Evolutionary conservation across 768 basidiomycete species (phyloP).

Genomic region (Pisolithus tinctorius): DNA sequence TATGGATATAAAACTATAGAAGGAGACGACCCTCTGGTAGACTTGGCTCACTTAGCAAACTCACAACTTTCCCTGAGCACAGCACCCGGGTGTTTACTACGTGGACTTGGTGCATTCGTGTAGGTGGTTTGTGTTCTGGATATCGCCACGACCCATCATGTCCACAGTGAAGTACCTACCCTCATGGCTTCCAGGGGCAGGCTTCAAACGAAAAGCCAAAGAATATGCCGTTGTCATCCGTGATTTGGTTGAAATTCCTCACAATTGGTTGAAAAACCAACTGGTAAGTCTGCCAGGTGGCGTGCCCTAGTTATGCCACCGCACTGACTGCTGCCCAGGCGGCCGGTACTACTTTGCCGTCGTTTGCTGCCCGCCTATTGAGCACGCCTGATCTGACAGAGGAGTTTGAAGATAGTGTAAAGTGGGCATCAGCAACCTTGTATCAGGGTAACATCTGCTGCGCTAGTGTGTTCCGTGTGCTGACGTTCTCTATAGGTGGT

Average conservation of each 20-base stretch:
- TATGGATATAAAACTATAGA: constrained; percentile 35
- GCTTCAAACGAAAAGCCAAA: constrained; percentile 11
- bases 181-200: constrained; percentile 16
- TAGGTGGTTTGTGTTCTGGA: neutral
- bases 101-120: constrained; percentile 16
- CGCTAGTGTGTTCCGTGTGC: neutral
- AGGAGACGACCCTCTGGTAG: constrained; percentile 31
- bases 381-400: constrained; percentile 4
- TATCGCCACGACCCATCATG: neutral
- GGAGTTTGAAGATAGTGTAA: constrained; percentile 11
- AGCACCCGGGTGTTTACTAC: neutral
- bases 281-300: constrained; percentile 5
- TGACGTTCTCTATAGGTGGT: constrained; percentile 10
- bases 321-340: constrained; percentile 2
- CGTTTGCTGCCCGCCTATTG: constrained; percentile 9
- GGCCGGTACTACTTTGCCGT: constrained; percentile 10
- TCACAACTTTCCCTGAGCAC: constrained; percentile 13
- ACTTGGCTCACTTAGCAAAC: constrained; percentile 21
- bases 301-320: neutral
- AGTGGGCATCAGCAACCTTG: constrained; percentile 11
- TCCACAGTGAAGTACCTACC: constrained; percentile 19
- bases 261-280: constrained; percentile 9
- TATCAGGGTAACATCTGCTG: constrained; percentile 6
- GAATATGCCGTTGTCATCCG: constrained; percentile 5
- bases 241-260: constrained; percentile 7